These are phyloP conservation scores for Glebionis coronaria DNA, from an alignment of 129 eudicot genomes.

Conservation along the genomic window DNA sequence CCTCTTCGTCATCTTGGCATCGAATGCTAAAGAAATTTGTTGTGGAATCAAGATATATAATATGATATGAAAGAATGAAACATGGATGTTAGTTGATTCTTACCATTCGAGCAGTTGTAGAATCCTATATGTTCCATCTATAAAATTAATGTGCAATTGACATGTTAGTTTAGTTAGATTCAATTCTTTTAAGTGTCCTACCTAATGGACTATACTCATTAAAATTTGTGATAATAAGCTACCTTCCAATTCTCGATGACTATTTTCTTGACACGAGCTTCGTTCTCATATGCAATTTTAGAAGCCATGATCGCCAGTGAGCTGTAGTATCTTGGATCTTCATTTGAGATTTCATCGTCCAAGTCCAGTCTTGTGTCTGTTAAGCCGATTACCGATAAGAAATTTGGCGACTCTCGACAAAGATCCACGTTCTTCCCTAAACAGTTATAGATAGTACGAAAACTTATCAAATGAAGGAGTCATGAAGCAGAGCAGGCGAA, in stretches of 20 bases:
- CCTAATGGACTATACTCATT: neutral
- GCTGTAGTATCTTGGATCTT: slow-evolving; percentile 29
- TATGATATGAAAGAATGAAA: neutral
- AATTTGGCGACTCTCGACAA: neutral
- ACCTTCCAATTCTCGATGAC: slow-evolving; percentile 33
- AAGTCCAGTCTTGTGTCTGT: slow-evolving; percentile 30
- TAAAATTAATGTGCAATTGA: slow-evolving; percentile 1
- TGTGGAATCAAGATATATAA: neutral
- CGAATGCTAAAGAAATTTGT: slow-evolving; percentile 15
- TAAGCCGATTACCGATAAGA: slow-evolving; percentile 26
- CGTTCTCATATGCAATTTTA: slow-evolving; percentile 33
- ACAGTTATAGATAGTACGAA: neutral
- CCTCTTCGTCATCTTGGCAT: neutral
- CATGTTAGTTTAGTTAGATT: neutral
- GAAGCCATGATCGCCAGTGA: slow-evolving; percentile 37
- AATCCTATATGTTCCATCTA: slow-evolving; percentile 28
- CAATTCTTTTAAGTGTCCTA: neutral
- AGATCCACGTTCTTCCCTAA: slow-evolving; percentile 13
- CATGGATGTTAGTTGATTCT: neutral
- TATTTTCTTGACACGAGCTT: slow-evolving; percentile 22
- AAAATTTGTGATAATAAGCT: neutral
- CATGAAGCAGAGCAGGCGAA: too few relatives aligned
- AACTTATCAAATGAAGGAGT: too few relatives aligned
- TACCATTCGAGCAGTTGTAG: slow-evolving; percentile 31
- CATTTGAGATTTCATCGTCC: slow-evolving; percentile 19